A percentile compares a stretch with the other conserved stretches of the same genome.
These are phyloP conservation scores for Backusella macrospora DNA, from an alignment of 192 early-diverging fungal genomes.

Conservation along the genomic window DNA sequence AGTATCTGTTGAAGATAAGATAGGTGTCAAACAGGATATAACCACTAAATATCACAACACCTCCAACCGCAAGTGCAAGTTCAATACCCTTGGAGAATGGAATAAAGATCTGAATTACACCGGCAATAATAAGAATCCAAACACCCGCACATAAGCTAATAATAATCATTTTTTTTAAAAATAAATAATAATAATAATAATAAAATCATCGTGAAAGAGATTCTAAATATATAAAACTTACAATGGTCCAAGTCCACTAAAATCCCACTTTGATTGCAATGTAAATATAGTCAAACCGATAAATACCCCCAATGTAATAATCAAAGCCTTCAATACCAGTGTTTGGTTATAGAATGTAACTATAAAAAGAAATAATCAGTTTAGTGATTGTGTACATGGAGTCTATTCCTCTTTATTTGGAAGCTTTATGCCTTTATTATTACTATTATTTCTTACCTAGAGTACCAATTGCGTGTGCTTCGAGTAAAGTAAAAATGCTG, in stretches of 20 bases:
- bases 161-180: slow-evolving; percentile 22
- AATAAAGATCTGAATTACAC: slow-evolving; percentile 69
- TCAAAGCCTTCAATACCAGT: slow-evolving; percentile 72
- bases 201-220: too few species aligned
- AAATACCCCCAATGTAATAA: slow-evolving; percentile 77
- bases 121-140: slow-evolving; percentile 60
- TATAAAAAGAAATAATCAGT: neutral
- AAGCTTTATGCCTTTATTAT: neutral
- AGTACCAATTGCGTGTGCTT: slow-evolving; percentile 43
- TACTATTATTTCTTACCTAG: slow-evolving; percentile 30
- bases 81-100: slow-evolving; percentile 65
- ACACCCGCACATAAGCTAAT: slow-evolving; percentile 60
- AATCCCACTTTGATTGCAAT: slow-evolving; percentile 74
- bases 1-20: slow-evolving; percentile 64
- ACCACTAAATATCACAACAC: slow-evolving; percentile 73
- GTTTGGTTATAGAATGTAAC: slow-evolving; percentile 66
- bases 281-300: slow-evolving; percentile 77
- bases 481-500: slow-evolving; percentile 63
- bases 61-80: slow-evolving; percentile 59
- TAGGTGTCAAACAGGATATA: slow-evolving; percentile 81
- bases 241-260: slow-evolving; percentile 63
- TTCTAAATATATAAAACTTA: slow-evolving; percentile 18
- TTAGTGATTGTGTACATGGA: too few species aligned
- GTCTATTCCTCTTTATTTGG: neutral
- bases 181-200: neutral